phyloP scores from a whole-genome alignment of 176 grass and related monocot species.

The Paspalum vaginatum region DNA sequence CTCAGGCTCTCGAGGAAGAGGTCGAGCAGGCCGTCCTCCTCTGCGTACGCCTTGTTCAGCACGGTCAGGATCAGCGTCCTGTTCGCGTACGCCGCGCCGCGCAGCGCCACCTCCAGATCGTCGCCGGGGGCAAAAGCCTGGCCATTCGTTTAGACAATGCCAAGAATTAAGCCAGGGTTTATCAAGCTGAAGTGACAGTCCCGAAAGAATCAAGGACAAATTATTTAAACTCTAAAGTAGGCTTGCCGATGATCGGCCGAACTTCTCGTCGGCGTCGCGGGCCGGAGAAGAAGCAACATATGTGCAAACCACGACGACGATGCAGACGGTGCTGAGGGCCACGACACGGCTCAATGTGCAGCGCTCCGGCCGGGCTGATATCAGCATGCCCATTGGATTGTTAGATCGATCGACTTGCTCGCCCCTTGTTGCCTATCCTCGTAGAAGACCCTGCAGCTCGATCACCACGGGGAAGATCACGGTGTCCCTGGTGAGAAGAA shows the following conservation, averaged over 20 bases:
- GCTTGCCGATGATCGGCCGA: constrained; percentile 35
- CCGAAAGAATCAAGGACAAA: background rate
- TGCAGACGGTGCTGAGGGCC: constrained; percentile 18
- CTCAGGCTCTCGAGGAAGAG: constrained; percentile 67
- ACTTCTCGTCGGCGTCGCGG: constrained; percentile 9
- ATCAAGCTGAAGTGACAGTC: background rate
- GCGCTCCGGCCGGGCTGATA: constrained; percentile 23
- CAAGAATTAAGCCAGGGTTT: constrained; percentile 27
- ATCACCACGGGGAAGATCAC: constrained; percentile 3
- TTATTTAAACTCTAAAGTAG: background rate
- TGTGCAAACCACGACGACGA: constrained; percentile 33
- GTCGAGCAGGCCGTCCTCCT: constrained; percentile 69
- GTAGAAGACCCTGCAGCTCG: background rate
- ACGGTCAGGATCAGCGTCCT: constrained; percentile 60
- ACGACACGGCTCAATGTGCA: constrained; percentile 35
- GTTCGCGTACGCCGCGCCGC: constrained; percentile 56
- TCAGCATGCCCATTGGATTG: background rate
- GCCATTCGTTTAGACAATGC: background rate
- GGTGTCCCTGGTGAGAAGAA: background rate
- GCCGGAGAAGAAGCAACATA: constrained; percentile 33
- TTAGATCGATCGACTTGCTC: background rate
- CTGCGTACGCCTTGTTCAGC: constrained; percentile 68
- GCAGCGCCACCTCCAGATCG: constrained; percentile 61
- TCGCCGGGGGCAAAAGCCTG: constrained; percentile 14
- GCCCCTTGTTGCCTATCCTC: background rate